Conservation (phyloP, 306 rosid genomes). For the Rosa persica region DNA sequence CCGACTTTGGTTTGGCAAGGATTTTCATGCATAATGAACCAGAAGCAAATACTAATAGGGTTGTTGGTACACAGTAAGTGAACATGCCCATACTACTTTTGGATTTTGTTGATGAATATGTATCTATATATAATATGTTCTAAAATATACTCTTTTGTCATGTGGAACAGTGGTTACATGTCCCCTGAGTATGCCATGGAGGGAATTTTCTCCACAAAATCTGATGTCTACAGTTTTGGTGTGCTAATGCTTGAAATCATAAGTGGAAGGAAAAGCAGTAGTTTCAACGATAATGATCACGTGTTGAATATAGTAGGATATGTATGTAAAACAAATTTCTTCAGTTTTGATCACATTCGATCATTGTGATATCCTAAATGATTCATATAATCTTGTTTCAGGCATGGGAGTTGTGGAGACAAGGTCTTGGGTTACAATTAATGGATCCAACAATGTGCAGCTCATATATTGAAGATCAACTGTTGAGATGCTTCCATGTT, state of each 20-base stretch:
- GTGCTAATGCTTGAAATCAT: slow-evolving; percentile 7
- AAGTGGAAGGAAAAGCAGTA: slow-evolving; percentile 4
- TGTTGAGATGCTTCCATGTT: too few species aligned
- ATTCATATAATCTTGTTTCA: too few species aligned
- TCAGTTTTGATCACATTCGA: too few species aligned
- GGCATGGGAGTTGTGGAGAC: too few species aligned
- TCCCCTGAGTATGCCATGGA: slow-evolving; percentile 16
- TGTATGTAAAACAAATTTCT: background rate
- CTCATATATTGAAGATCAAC: too few species aligned
- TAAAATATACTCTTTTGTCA: too few species aligned
- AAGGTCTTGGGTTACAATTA: too few species aligned
- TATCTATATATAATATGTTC: too few species aligned
- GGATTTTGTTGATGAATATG: background rate
- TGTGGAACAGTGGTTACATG: slow-evolving; percentile 25
- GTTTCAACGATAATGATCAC: background rate
- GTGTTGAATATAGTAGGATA: slow-evolving; percentile 15
- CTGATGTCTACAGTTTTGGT: slow-evolving; percentile 10
- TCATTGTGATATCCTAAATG: too few species aligned
- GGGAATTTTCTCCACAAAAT: background rate
- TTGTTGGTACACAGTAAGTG: slow-evolving; percentile 37
- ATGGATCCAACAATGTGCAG: too few species aligned
- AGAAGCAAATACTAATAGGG: slow-evolving; percentile 7
- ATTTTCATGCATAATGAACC: slow-evolving; percentile 10
- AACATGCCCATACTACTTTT: background rate
- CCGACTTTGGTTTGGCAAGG: background rate